A percentile compares a stretch with the other conserved stretches of the same genome.
phyloP scores from a whole-genome alignment of 2,329 filamentous ascomycete genomes.

The Epichloe coenophiala region DNA sequence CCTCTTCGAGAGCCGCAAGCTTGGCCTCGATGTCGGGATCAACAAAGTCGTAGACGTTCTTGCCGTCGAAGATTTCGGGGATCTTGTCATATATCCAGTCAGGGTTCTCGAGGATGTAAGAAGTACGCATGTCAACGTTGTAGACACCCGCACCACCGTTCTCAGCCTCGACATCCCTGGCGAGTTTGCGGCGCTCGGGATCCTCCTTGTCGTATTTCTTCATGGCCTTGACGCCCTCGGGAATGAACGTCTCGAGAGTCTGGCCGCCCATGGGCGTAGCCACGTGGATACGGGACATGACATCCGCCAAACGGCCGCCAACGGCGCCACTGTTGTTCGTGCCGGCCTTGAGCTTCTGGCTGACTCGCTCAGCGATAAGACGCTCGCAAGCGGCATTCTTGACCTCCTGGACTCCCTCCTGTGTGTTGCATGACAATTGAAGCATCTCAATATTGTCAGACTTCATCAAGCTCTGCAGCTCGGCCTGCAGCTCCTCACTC shows the following conservation, averaged over 20 bases:
- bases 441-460: constrained; percentile 84
- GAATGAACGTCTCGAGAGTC: constrained; percentile 71
- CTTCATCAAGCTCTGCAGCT: constrained; percentile 70
- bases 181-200: constrained; percentile 67
- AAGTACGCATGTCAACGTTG: constrained; percentile 81
- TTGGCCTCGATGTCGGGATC: constrained; percentile 94
- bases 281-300: constrained; percentile 90
- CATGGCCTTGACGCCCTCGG: constrained; percentile 64
- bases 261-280: constrained; percentile 80
- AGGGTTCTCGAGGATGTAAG: constrained; percentile 74
- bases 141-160: constrained; percentile 92
- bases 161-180: constrained; percentile 79
- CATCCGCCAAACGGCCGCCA: constrained; percentile 73
- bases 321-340: constrained; percentile 63
- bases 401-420: constrained; percentile 85
- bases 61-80: constrained; percentile 85
- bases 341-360: constrained; percentile 89
- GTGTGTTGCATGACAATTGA: constrained; percentile 86
- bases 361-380: constrained; percentile 81
- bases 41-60: constrained; percentile 95
- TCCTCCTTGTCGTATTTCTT: constrained; percentile 88
- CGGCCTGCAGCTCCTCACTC: constrained; percentile 60
- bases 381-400: constrained; percentile 93
- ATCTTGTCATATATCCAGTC: constrained; percentile 97
- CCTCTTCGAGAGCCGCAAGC: constrained; percentile 80